Base-by-base conservation (phyloP, 371 early-diverging fungal species). In the Apophysomyces elegans region DNA sequence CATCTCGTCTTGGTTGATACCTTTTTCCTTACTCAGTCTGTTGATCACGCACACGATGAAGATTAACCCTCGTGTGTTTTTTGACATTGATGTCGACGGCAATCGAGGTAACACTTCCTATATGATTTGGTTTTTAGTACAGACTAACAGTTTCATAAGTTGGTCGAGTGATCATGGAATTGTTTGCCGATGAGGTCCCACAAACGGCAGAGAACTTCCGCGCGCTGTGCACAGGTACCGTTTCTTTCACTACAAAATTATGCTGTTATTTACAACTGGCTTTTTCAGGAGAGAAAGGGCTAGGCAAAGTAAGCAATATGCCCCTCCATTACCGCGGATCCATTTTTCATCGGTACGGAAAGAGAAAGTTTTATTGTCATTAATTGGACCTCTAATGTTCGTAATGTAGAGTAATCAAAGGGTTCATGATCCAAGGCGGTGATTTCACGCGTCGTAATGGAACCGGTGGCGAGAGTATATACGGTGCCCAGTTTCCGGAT, bases 171-270 rank as follows among this genome's bases (percentile, higher is more conserved):
- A 86, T 92, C 56, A 92, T 99, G 85, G 96, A 98, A 74, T 88
- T 99, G 18, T 92, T 92, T 81, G 79, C 86, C 16, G 96, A 99
- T 80, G 91, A 93, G 45, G 94, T 92, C 1, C 99, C 99, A n/a
- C 88, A 84, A 62, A 99, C 99, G 4, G 96, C 93, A 11, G 99
- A 99, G 70, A 99, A 99, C 86, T 99, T 99, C 79, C 89, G 97
- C 18, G 84, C 83, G 7, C 79, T 94, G 21, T 93, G 92, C 77
- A 90, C 87, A 60, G 93, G 87, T 83, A 75, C 43, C 38, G 32
- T 26, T 26, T 26, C 2, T 3, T 26, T 26, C 32, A 26, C 32
- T 26, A 26, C 2, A 2, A 26, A 26, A 3, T 26, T 26, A 26
- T 26, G 32, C 32, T 3, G 32, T 2, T 26, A 26, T 26, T 26